Conservation (phyloP, 257 asterid species). For the Gentiana macrophylla region DNA sequence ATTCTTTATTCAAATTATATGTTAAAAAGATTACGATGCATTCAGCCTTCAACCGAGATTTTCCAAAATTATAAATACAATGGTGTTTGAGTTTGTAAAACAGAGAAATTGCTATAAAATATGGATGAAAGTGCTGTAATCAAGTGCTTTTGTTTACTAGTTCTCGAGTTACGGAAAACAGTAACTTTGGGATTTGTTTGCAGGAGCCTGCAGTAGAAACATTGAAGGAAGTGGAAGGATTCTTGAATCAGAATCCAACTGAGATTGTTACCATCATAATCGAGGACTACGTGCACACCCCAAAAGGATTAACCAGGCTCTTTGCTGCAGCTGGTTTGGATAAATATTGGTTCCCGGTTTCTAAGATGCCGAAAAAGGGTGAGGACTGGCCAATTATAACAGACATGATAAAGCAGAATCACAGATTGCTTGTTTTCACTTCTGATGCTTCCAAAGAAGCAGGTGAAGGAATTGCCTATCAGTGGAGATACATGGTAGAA, state of each 20-base stretch:
- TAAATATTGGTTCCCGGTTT: constrained; percentile 82
- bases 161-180: neutral
- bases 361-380: constrained; percentile 87
- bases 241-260: constrained; percentile 64
- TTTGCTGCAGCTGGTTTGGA: constrained; percentile 78
- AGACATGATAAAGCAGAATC: constrained; percentile 59
- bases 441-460: constrained; percentile 92
- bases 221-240: constrained; percentile 85
- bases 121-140: too few relatives aligned
- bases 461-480: constrained; percentile 81
- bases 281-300: constrained; percentile 87
- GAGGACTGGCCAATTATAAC: constrained; percentile 78
- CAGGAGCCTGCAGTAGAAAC: constrained; percentile 77
- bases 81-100: too few relatives aligned
- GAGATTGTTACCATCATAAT: constrained; percentile 87
- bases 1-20: too few relatives aligned
- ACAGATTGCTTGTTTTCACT: constrained; percentile 80
- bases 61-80: too few relatives aligned
- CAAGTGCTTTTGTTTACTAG: neutral
- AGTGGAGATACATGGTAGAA: constrained; percentile 96
- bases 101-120: too few relatives aligned
- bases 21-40: too few relatives aligned
- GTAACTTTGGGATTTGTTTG: constrained; percentile 1
- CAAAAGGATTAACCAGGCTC: constrained; percentile 72
- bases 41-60: too few relatives aligned